phyloP scores from a whole-genome alignment of 768 basidiomycete genomes.

The Russula ochroleuca region DNA sequence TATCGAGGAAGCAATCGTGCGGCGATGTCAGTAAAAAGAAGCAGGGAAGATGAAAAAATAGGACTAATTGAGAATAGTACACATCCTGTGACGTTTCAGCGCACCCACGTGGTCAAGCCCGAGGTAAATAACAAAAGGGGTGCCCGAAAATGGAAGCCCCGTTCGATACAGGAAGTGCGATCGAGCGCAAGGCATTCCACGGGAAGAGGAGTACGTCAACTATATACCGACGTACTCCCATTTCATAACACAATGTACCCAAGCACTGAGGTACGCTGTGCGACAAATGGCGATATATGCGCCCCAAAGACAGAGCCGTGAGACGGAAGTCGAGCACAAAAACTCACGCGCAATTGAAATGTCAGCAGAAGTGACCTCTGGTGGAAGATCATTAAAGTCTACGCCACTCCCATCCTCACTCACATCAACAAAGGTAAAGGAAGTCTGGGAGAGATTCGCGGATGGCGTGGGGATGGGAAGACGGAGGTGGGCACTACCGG shows the following conservation, averaged over 20 bases:
- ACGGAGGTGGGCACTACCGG: constrained; percentile 22
- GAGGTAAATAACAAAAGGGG: not conserved
- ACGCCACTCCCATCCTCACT: constrained; percentile 16
- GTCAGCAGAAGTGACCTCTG: constrained; percentile 35
- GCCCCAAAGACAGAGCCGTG: not conserved
- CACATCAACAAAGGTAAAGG: constrained; percentile 26
- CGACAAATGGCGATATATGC: not conserved
- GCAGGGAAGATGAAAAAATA: constrained; percentile 2
- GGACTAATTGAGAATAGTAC: constrained; percentile 6
- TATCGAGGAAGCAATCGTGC: constrained; percentile 2
- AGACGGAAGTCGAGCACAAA: constrained; percentile 17
- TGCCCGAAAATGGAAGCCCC: constrained; percentile 12
- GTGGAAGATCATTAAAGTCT: constrained; percentile 30
- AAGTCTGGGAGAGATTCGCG: constrained; percentile 28
- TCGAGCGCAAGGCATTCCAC: constrained; percentile 1
- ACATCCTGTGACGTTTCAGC: constrained; percentile 5
- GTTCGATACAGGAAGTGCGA: not conserved
- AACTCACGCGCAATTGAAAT: constrained; percentile 36
- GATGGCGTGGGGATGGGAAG: constrained; percentile 28
- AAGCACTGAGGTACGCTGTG: not conserved
- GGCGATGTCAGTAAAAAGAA: constrained; percentile 14
- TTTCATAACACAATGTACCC: not conserved
- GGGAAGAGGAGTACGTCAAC: constrained; percentile 8
- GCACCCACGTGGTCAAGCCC: constrained; percentile 17
- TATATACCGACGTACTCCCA: constrained; percentile 1